Evolutionary conservation across 2,329 filamentous ascomycete genomes (phyloP), one percentile per base, ranked within the genome.

Genomic region (Sporothrix globosa): DNA sequence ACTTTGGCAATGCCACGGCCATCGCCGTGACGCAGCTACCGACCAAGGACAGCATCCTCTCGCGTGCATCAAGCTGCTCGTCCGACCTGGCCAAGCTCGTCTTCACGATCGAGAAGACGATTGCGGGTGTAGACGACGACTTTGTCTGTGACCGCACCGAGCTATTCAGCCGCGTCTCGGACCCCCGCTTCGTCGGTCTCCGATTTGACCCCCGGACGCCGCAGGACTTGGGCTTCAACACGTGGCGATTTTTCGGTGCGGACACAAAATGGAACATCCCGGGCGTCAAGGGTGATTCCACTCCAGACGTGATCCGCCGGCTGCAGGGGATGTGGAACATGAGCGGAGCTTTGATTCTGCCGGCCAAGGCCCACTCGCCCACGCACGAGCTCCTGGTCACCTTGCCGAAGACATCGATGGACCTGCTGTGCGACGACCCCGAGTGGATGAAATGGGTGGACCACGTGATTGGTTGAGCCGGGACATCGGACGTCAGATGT

Each of bases 191-290:
- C 48, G 73, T 83, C 46, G 81, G 81, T 17, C 76, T 83, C 27
- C 77, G 78, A 21, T 78, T 81, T 69, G 81, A 82, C 70, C 80
- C 81, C 30, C 76, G 80, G n/a, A 77, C 79, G 60, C 78, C 80
- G 2, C 77, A 79, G 66, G 77, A 79, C 53, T 76, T 83, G 52
- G 78, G 79, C 13, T 81, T 83, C 76, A 83, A 83, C 72, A 83
- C 81, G 4, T 84, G 82, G 82, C 77, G 81, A 9, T 77, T 79
- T 70, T 80, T 83, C 72, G 82, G 82, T 1, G 80, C 79, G 27
- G 81, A 83, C 71, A 77, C 79, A 5, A 73, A 77, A 72, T 84
- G 82, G 76, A 39, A 63, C 7, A 74, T 80, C 14, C 76, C 78
- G 0, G 78, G 77, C 4, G 54, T 74, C n/a, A n/a, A 27, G 14